Evolutionary conservation across 495 filamentous ascomycete genomes (phyloP).

Genomic region (Hyaloscypha hepaticicola): DNA sequence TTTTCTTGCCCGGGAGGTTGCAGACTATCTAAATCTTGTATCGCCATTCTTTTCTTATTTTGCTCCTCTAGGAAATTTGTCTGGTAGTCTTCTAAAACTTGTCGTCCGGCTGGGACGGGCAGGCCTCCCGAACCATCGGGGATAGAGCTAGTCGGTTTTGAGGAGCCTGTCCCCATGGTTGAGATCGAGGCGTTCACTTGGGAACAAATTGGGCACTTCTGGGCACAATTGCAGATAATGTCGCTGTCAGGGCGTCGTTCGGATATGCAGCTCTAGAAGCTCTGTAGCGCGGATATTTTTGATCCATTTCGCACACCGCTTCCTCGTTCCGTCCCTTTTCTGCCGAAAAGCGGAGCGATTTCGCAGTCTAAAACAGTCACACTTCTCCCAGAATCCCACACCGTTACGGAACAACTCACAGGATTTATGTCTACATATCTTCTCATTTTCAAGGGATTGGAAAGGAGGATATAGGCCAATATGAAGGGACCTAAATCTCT

Average conservation of each 20-base stretch:
- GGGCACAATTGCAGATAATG: conserved; percentile 18
- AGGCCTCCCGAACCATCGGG: not conserved
- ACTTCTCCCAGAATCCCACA: not conserved
- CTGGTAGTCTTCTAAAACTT: not conserved
- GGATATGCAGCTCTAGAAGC: not conserved
- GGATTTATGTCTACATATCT: not conserved
- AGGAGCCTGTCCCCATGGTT: not conserved
- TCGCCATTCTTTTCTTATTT: not conserved
- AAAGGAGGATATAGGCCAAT: conserved; percentile 13
- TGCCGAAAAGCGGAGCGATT: conserved; percentile 18
- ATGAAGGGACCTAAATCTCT: conserved; percentile 49
- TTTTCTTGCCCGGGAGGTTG: not conserved
- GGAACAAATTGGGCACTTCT: not conserved
- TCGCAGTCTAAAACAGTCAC: conserved; percentile 13
- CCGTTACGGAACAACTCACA: not conserved
- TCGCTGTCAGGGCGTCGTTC: conserved; percentile 16
- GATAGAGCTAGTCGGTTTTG: conserved; percentile 7
- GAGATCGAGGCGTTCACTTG: not conserved
- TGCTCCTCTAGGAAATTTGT: not conserved
- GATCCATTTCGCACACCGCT: not conserved
- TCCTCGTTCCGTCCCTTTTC: not conserved
- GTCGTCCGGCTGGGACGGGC: not conserved
- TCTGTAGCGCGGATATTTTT: not conserved
- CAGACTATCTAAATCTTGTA: not conserved
- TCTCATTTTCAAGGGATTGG: not conserved